These are phyloP conservation scores for Linum tenue DNA, from an alignment of 345 rosid species.

Conservation along the genomic window DNA sequence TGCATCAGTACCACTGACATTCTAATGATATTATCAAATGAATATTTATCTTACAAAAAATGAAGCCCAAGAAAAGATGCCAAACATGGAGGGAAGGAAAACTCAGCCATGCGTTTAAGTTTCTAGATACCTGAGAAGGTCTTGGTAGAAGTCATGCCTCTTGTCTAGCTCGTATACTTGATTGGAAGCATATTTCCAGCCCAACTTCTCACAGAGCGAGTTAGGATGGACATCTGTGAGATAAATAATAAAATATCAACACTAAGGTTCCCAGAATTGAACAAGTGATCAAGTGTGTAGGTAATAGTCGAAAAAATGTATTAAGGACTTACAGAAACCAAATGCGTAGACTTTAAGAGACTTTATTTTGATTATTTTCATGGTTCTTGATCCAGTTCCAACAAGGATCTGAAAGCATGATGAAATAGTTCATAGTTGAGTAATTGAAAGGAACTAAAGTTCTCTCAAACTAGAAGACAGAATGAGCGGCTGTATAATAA, in stretches of 20 bases:
- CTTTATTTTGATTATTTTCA: conserved; percentile 70
- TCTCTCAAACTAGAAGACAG: no score
- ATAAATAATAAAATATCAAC: conserved; percentile 3
- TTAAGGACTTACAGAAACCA: conserved; percentile 74
- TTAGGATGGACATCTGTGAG: conserved; percentile 64
- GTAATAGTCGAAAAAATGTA: no score
- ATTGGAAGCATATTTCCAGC: conserved; percentile 60
- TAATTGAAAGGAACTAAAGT: not conserved
- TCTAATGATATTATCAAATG: no score
- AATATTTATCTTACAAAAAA: no score
- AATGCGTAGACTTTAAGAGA: conserved; percentile 80
- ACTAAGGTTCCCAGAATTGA: no score
- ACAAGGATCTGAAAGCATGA: conserved; percentile 63
- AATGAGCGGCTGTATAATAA: no score
- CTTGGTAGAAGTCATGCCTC: conserved; percentile 50
- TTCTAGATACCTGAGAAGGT: conserved; percentile 68
- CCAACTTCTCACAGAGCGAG: conserved; percentile 72
- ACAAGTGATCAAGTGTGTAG: no score
- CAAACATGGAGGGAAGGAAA: no score
- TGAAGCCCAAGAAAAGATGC: no score
- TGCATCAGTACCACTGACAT: no score
- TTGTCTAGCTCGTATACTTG: conserved; percentile 45
- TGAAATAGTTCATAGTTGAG: not conserved
- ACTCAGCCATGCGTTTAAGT: no score
- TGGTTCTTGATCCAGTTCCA: conserved; percentile 85